Evolutionary conservation across 2,329 filamentous ascomycete species (phyloP).

Genomic region (Ceratocystis variospora): DNA sequence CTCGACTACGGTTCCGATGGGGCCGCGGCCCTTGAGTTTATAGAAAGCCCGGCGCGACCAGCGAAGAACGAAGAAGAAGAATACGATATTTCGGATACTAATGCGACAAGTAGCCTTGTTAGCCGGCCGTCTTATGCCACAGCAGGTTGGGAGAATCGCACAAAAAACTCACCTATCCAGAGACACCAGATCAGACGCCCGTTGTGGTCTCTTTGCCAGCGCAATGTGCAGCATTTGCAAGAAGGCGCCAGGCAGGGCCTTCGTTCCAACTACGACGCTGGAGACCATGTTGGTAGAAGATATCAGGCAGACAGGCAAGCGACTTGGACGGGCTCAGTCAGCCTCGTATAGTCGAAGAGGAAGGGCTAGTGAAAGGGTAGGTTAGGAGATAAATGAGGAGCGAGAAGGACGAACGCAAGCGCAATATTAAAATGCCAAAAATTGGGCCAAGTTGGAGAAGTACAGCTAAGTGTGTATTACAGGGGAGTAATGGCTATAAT

Average conservation of each 20-base stretch:
- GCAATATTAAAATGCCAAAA: neutral
- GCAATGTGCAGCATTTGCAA: conserved; percentile 14
- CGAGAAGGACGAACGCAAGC: neutral
- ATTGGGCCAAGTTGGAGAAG: neutral
- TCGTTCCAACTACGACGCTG: neutral
- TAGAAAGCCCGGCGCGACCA: conserved; percentile 68
- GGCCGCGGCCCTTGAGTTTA: conserved; percentile 76
- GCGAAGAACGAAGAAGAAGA: conserved; percentile 75
- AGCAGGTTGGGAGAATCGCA: neutral
- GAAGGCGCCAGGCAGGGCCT: conserved; percentile 14
- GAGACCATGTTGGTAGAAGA: conserved; percentile 2
- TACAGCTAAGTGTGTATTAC: neutral
- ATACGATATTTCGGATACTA: conserved; percentile 74
- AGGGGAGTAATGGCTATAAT: neutral
- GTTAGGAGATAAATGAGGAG: neutral
- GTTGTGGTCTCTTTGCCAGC: conserved; percentile 12
- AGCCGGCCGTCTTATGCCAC: neutral
- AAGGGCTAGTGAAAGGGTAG: neutral
- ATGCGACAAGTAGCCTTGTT: neutral
- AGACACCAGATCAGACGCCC: conserved; percentile 12
- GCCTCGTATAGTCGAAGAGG: neutral
- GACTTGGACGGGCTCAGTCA: neutral
- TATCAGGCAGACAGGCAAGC: neutral
- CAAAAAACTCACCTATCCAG: conserved; percentile 15
- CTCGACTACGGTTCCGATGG: conserved; percentile 64